Evolutionary conservation across 345 rosid genomes (phyloP).

Genomic region (Pelargonium nanum): DNA sequence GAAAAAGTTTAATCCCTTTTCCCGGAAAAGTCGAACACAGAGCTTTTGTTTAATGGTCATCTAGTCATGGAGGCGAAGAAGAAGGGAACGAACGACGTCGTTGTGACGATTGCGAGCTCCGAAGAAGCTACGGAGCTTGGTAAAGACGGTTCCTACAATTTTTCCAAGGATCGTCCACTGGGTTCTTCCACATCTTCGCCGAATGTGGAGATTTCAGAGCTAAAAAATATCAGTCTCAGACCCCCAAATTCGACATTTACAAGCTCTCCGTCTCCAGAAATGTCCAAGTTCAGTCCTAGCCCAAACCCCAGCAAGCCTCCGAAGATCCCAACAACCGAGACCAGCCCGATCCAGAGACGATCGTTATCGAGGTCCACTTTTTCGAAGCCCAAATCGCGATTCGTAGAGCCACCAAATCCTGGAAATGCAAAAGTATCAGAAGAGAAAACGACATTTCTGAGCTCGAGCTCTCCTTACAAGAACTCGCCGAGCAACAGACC

Average conservation of each 20-base stretch:
- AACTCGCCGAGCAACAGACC: conserved; percentile 21
- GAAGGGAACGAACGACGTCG: neutral
- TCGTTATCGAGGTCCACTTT: conserved; percentile 29
- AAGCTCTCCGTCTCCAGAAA: neutral
- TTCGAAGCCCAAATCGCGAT: conserved; percentile 51
- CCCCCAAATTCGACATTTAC: neutral
- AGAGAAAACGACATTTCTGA: conserved; percentile 15
- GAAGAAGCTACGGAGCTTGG: neutral
- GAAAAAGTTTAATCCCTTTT: neutral
- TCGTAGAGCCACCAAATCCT: conserved; percentile 32
- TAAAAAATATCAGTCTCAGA: neutral
- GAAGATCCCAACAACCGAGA: neutral
- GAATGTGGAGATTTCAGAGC: neutral
- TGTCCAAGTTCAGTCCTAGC: neutral
- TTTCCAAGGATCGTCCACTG: neutral
- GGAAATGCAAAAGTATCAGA: conserved; percentile 18
- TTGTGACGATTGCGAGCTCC: neutral
- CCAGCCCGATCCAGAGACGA: conserved; percentile 14
- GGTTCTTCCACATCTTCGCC: neutral
- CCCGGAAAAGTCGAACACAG: neutral
- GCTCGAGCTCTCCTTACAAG: conserved; percentile 17
- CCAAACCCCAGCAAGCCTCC: neutral
- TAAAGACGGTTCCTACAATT: neutral
- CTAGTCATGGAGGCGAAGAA: neutral
- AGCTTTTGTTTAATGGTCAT: neutral